Evolutionary conservation across 2,329 filamentous ascomycete genomes (phyloP), one percentile per base, ranked within the genome.

Genomic region (Penicillium sp.): DNA sequence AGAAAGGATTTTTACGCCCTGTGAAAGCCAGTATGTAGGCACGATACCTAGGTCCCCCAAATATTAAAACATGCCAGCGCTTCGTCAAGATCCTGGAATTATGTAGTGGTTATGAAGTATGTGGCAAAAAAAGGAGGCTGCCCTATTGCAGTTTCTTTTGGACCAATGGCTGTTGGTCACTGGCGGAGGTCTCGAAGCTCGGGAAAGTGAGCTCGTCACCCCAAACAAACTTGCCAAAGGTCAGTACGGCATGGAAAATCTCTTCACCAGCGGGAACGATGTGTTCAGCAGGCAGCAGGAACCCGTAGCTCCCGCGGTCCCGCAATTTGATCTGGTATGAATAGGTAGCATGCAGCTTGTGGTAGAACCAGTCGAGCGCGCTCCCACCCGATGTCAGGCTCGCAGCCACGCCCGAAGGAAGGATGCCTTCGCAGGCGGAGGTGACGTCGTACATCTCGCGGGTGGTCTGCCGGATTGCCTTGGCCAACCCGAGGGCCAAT

Each of bases 351-450:
- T 77, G 73, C 46, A 97, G 68, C 56, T 94, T 85, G 54, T 94
- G 87, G 62, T 94, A 95, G 67, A 98, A 95, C 81, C 87, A 97
- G 66, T 97, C 93, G 28, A 97, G 80, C 1, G 87, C 87, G 33
- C 86, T 90, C 2, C 91, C 91, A 26, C 91, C 90, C 3, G 83
- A 81, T 0, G 78, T 78, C 60, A 93, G 86, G 47, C 90, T 79
- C 32, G 64, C 31, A 17, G 58, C 53, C 17, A 43, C 52, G 25
- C 56, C 55, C 1, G 53, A 59, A 6, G 66, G 62, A 1, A 86
- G 77, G 13, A 86, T 85, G 11, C 87, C 88, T 38, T 94, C 85
- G 57, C 93, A 98, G 1, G 93, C 93, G 1, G 88, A 88, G 3
- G 83, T 79, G 17, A 94, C 84, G 7, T 79, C 81, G 60, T 93